Evolutionary conservation across 257 asterid species (phyloP).

Genomic region (Galeopsis tetrahit): DNA sequence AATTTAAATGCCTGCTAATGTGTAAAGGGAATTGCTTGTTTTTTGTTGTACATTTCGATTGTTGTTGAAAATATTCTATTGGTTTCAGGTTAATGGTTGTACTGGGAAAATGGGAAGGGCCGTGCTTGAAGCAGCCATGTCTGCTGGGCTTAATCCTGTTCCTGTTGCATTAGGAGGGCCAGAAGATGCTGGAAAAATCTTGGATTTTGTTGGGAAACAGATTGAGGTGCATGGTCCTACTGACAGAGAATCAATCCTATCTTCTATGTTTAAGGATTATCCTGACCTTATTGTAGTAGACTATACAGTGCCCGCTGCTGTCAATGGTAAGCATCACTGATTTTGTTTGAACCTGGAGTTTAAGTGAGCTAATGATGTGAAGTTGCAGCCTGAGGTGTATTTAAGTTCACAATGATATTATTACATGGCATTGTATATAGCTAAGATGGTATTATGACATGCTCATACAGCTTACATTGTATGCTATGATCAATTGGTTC

Average conservation of each 20-base stretch:
- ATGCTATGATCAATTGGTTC: neutral
- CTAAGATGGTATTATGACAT: neutral
- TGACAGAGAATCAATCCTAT: conserved; percentile 31
- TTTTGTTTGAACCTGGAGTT: neutral
- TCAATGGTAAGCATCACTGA: neutral
- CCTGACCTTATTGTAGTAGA: conserved; percentile 12
- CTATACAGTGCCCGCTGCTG: conserved; percentile 15
- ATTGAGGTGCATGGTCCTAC: conserved; percentile 68
- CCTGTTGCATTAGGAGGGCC: conserved; percentile 81
- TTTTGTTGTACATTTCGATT: neutral
- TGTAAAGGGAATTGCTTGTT: neutral
- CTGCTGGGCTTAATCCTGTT: conserved; percentile 84
- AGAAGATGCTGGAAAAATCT: conserved; percentile 64
- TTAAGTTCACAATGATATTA: neutral
- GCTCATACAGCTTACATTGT: neutral
- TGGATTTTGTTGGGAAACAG: conserved; percentile 71
- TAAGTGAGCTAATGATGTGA: neutral
- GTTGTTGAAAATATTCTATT: conserved; percentile 21
- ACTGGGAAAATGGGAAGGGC: conserved; percentile 95
- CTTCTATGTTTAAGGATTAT: conserved; percentile 10
- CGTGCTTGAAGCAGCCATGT: conserved; percentile 87
- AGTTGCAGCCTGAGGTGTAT: neutral
- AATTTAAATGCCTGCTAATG: neutral
- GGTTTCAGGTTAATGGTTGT: conserved; percentile 79
- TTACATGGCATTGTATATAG: neutral